A percentile compares a stretch with the other conserved stretches of the same genome.
phyloP scores from a whole-genome alignment of 768 basidiomycete genomes.

The Kwoniella sp. region DNA sequence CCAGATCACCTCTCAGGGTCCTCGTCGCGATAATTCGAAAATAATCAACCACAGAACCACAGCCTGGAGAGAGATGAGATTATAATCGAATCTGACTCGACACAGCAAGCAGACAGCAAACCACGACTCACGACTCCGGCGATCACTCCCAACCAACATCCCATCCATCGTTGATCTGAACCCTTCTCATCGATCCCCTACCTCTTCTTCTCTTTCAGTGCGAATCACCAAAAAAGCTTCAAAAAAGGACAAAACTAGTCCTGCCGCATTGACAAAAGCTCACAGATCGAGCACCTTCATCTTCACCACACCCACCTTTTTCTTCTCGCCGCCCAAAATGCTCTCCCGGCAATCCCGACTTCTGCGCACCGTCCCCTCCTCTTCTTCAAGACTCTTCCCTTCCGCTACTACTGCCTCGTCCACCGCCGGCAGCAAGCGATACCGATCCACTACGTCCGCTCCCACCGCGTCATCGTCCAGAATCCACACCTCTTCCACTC shows the following conservation, averaged over 20 bases:
- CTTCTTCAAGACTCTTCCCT: conserved; percentile 16
- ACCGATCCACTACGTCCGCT: conserved; percentile 18
- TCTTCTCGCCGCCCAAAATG: conserved; percentile 29
- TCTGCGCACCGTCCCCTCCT: conserved; percentile 32
- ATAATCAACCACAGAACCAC: background rate
- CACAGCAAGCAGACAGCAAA: background rate
- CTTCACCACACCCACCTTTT: background rate
- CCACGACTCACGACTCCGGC: background rate
- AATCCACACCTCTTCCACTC: conserved; percentile 34
- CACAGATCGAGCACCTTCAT: conserved; percentile 19
- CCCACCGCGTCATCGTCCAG: conserved; percentile 13
- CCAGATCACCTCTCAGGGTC: background rate
- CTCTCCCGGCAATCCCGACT: conserved; percentile 38
- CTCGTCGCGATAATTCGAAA: conserved; percentile 1
- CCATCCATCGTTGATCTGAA: background rate
- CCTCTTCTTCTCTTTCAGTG: conserved; percentile 3
- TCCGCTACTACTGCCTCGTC: background rate
- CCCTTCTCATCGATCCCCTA: background rate
- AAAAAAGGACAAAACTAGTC: conserved; percentile 21
- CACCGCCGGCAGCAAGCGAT: conserved; percentile 8
- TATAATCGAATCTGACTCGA: conserved; percentile 2
- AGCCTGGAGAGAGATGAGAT: background rate
- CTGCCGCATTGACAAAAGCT: conserved; percentile 26
- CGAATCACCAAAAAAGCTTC: background rate
- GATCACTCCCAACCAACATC: conserved; percentile 5